These are phyloP conservation scores for Arthrobotrys megalospora DNA, from an alignment of 2,329 filamentous ascomycete genomes.

Conservation along the genomic window DNA sequence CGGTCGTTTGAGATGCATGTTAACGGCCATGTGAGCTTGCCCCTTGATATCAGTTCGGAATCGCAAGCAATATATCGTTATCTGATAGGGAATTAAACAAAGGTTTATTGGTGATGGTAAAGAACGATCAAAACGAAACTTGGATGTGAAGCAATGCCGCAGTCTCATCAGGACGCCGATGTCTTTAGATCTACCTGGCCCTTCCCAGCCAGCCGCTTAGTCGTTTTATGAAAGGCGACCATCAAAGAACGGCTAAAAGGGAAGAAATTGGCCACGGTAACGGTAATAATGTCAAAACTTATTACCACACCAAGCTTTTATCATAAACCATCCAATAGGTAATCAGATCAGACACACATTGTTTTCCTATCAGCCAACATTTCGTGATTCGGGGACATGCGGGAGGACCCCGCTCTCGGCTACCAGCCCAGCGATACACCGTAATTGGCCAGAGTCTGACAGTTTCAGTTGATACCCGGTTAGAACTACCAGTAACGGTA, in stretches of 20 bases:
- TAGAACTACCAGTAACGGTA: conserved; percentile 37
- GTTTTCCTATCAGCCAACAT: conserved; percentile 22
- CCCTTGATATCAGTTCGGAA: conserved; percentile 45
- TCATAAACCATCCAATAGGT: conserved; percentile 31
- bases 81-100: conserved; percentile 47
- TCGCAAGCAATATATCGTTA: conserved; percentile 7
- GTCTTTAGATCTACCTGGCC: conserved; percentile 5
- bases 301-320: conserved; percentile 43
- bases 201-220: conserved; percentile 3
- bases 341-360: conserved; percentile 46
- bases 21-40: conserved; percentile 20
- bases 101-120: neutral
- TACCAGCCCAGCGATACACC: conserved; percentile 22
- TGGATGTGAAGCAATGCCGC: conserved; percentile 23
- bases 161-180: conserved; percentile 41
- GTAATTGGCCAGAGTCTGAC: conserved; percentile 41
- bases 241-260: conserved; percentile 53
- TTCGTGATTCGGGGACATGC: conserved; percentile 55
- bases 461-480: conserved; percentile 44
- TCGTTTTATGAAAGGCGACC: conserved; percentile 49
- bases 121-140: neutral
- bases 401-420: conserved; percentile 56
- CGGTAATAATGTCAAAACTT: conserved; percentile 36
- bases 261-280: conserved; percentile 48
- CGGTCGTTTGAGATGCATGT: conserved; percentile 13